Evolutionary conservation across 768 basidiomycete species (phyloP), one percentile per base, ranked within the genome.

Genomic region (Tulasnella sp.): DNA sequence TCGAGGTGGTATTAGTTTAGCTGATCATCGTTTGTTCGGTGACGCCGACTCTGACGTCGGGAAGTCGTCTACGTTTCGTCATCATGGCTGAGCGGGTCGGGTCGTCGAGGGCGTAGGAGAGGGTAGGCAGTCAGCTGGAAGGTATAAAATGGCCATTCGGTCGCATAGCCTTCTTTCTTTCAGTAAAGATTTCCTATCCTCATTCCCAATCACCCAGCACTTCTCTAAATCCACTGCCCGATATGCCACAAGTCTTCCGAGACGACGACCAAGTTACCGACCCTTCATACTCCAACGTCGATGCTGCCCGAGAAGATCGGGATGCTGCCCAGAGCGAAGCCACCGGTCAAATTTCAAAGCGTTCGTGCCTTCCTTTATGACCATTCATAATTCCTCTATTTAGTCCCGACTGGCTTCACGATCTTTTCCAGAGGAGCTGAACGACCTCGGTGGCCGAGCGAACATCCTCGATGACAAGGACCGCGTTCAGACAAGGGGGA

Each of bases 381-480:
- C 1, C 42, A 12, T 44, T 16, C n/a, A n/a, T 44, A 44, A 7
- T 12, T 34, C 39, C 2, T 27, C 58, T 9, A 9, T n/a, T 34
- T 21, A 12, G 24, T 77, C 36, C 12, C 39, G 1, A 16, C 36
- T 77, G 16, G 18, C 10, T 24, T 7, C 36, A 9, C 5, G 18
- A 1, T 14, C 4, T 77, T n/a, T 10, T 31, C 19, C 31, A 77
- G 76, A 71, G 31, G 76, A 77, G n/a, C 16, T 77, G 31, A 58
- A 56, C 5, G 76, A 77, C 56, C 48, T 77, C 19, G 76, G 76
- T 21, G 76, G 76, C 5, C 39, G 40, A n/a, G 58, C 76, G 27
- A 77, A 77, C 76, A 77, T 77, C 7, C 52, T 77, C 18, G 76
- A 77, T 38, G 39, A 77, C 56, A 71, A 71, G 39, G 42, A 34